Percentiles rank a stretch among this genome's conserved stretches.
These are phyloP conservation scores for Chlamydomonas reinhardtii DNA, from an alignment of 163 green algal species.

Conservation along the genomic window DNA sequence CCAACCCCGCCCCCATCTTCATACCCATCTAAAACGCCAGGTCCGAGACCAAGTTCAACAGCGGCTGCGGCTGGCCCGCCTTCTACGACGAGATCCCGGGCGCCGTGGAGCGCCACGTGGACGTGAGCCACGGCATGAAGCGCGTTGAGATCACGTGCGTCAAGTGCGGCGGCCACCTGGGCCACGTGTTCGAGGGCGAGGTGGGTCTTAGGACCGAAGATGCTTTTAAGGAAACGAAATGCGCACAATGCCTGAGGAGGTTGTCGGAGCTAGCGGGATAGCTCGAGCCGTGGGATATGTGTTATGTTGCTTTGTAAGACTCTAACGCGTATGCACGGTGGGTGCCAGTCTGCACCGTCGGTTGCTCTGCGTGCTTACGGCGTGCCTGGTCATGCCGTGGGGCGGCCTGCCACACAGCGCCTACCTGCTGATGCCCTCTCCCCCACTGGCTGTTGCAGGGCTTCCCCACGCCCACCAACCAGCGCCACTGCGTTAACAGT, in stretches of 20 bases:
- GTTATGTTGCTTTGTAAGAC: too few species aligned
- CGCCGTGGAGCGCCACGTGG: constrained; percentile 62
- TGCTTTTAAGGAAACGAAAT: too few species aligned
- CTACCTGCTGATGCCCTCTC: too few species aligned
- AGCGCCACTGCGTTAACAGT: constrained; percentile 95
- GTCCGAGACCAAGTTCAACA: constrained; percentile 86
- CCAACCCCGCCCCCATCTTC: too few species aligned
- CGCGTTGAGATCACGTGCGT: constrained; percentile 88
- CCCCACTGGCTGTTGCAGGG: constrained; percentile 77
- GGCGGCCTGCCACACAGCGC: too few species aligned
- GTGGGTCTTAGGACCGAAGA: constrained; percentile 3
- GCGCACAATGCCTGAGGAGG: too few species aligned
- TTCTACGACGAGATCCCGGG: constrained; percentile 83
- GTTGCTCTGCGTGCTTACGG: neutral
- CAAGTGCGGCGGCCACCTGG: constrained; percentile 88
- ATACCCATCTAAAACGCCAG: constrained; percentile 56
- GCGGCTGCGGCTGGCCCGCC: constrained; percentile 89
- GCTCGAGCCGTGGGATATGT: too few species aligned
- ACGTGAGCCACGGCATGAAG: constrained; percentile 76
- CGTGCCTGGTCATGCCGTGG: neutral
- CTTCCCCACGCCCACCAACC: constrained; percentile 88
- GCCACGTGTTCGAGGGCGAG: constrained; percentile 86
- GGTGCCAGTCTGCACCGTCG: too few species aligned
- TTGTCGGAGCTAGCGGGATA: too few species aligned
- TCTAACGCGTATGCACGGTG: too few species aligned